Evolutionary conservation across 164 flowering plant species (phyloP).

Genomic region (Aristolochia californica): DNA sequence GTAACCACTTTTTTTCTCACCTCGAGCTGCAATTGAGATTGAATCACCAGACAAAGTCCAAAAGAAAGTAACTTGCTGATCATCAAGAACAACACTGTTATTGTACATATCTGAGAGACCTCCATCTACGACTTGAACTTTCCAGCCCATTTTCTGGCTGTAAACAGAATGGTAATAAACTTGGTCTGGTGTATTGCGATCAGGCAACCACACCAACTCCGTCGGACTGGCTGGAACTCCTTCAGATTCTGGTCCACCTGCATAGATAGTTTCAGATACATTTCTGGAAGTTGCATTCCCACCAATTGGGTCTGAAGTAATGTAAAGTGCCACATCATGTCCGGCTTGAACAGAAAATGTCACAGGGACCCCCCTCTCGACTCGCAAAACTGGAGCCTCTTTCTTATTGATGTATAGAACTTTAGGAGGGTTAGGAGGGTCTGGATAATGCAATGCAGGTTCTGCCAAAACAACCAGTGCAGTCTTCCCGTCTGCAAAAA

Average conservation of each 20-base stretch:
- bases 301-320: constrained; percentile 85
- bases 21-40: constrained; percentile 83
- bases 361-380: constrained; percentile 92
- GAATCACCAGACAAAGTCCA: constrained; percentile 68
- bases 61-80: constrained; percentile 89
- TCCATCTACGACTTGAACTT: constrained; percentile 91
- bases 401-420: constrained; percentile 86
- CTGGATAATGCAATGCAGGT: constrained; percentile 69
- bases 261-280: constrained; percentile 59
- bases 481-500: constrained; percentile 63
- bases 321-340: constrained; percentile 84
- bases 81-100: constrained; percentile 81
- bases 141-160: constrained; percentile 92
- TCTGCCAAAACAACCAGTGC: constrained; percentile 59
- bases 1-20: constrained; percentile 91
- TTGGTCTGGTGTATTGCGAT: constrained; percentile 87
- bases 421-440: constrained; percentile 82
- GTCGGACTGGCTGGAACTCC: constrained; percentile 86
- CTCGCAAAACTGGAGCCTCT: constrained; percentile 83
- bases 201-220: constrained; percentile 78
- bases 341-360: constrained; percentile 92
- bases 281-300: constrained; percentile 89
- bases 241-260: constrained; percentile 78
- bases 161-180: constrained; percentile 78
- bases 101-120: constrained; percentile 95